phyloP scores from a whole-genome alignment of 768 basidiomycete species.

The Astraeus odoratus region DNA sequence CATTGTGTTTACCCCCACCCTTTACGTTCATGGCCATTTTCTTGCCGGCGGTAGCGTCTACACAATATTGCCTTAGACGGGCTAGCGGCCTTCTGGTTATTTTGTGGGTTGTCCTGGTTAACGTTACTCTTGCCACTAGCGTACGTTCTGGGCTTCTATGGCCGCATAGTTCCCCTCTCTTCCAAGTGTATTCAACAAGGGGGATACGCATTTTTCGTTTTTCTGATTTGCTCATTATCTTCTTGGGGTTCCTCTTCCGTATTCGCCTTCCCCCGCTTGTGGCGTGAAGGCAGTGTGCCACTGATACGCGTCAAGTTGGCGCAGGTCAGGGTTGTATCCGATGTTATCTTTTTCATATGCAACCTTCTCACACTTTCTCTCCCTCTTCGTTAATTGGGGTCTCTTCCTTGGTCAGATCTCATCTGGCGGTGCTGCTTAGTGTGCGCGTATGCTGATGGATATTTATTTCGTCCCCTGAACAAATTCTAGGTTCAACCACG shows the following conservation, averaged over 20 bases:
- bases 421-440: neutral
- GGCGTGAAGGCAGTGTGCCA: neutral
- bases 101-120: neutral
- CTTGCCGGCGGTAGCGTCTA: constrained; percentile 1
- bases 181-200: neutral
- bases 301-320: no score
- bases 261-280: neutral
- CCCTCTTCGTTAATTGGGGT: neutral
- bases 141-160: neutral
- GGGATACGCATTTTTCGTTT: neutral
- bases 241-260: neutral
- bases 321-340: neutral
- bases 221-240: neutral
- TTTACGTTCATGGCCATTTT: neutral
- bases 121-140: neutral
- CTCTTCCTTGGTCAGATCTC: constrained; percentile 3
- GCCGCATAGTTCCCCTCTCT: neutral
- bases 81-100: neutral
- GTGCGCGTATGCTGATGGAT: constrained; percentile 5
- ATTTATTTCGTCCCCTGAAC: constrained; percentile 5
- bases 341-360: neutral
- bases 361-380: neutral
- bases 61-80: neutral
- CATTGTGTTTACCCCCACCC: neutral
- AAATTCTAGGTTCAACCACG: constrained; percentile 61